Conservation (phyloP, 192 early-diverging fungal species). For the Coemansia sp. region DNA sequence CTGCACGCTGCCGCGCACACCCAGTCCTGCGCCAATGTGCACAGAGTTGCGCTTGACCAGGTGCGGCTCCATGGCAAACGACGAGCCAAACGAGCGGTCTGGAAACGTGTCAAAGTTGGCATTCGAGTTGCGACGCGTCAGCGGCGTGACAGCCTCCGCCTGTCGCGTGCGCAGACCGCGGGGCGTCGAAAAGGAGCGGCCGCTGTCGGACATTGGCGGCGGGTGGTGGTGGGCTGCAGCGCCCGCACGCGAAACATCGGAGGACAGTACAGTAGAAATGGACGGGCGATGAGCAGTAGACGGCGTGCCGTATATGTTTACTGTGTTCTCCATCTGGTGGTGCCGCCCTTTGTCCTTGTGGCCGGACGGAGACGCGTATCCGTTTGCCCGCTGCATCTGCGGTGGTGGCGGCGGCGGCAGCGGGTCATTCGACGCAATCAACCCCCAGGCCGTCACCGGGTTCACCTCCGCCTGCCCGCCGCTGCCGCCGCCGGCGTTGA, state of each 20-base stretch:
- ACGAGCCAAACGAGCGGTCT: constrained; percentile 27
- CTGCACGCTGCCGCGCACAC: constrained; percentile 8
- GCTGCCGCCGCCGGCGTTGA: constrained; percentile 1
- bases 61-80: constrained; percentile 32
- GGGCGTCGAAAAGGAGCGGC: constrained; percentile 3
- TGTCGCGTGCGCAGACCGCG: neutral
- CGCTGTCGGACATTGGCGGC: constrained; percentile 1
- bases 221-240: neutral
- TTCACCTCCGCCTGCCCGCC: constrained; percentile 19
- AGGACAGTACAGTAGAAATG: constrained; percentile 31
- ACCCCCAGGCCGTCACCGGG: constrained; percentile 26
- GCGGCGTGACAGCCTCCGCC: neutral
- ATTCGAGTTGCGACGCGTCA: constrained; percentile 29
- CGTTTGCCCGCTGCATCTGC: neutral
- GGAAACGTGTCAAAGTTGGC: constrained; percentile 29
- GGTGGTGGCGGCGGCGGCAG: too few relatives aligned
- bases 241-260: neutral
- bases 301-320: constrained; percentile 17
- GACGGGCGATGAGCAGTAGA: constrained; percentile 35
- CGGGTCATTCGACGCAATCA: constrained; percentile 11
- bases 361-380: constrained; percentile 8
- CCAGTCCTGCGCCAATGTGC: constrained; percentile 1
- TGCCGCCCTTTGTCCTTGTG: constrained; percentile 13
- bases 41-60: constrained; percentile 12
- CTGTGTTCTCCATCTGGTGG: constrained; percentile 10